Percentiles rank a stretch among this genome's conserved stretches.
Evolutionary conservation across 2,329 filamentous ascomycete species (phyloP).

Genomic region (Taxawa tesnikishii): DNA sequence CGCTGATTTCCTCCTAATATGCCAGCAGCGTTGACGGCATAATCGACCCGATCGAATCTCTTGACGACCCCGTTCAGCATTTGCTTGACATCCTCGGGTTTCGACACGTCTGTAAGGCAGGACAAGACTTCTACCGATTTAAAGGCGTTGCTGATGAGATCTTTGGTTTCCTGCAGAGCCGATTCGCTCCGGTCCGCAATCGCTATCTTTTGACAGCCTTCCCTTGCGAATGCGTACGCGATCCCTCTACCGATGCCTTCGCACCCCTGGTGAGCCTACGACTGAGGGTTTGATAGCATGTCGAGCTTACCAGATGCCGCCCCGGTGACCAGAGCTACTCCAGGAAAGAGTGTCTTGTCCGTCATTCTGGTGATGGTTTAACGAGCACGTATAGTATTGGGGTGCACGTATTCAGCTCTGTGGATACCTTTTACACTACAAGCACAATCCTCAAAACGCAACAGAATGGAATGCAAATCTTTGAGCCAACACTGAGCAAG

Average conservation of each 20-base stretch:
- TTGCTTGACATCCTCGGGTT: conserved; percentile 21
- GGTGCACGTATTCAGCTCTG: no score
- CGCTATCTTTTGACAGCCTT: conserved; percentile 31
- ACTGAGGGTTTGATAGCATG: conserved; percentile 3
- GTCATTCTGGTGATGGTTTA: no score
- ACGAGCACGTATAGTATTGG: no score
- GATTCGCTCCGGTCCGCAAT: conserved; percentile 26
- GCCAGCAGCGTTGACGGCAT: conserved; percentile 35
- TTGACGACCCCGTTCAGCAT: conserved; percentile 21
- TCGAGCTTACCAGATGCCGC: conserved; percentile 16
- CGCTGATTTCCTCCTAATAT: conserved; percentile 25
- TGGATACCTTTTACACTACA: no score
- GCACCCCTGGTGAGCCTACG: neutral
- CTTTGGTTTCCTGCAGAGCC: conserved; percentile 21
- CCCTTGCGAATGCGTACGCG: conserved; percentile 30
- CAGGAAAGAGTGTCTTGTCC: no score
- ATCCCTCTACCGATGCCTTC: conserved; percentile 31
- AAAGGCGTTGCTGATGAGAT: conserved; percentile 15
- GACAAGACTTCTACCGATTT: conserved; percentile 14
- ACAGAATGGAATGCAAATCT: no score
- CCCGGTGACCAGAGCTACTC: conserved; percentile 21
- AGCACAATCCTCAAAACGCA: no score
- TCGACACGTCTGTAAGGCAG: conserved; percentile 22
- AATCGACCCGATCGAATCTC: conserved; percentile 31
- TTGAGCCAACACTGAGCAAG: no score